Conservation (phyloP, 2,329 filamentous ascomycete genomes). For the Paecilomyces sp. region DNA sequence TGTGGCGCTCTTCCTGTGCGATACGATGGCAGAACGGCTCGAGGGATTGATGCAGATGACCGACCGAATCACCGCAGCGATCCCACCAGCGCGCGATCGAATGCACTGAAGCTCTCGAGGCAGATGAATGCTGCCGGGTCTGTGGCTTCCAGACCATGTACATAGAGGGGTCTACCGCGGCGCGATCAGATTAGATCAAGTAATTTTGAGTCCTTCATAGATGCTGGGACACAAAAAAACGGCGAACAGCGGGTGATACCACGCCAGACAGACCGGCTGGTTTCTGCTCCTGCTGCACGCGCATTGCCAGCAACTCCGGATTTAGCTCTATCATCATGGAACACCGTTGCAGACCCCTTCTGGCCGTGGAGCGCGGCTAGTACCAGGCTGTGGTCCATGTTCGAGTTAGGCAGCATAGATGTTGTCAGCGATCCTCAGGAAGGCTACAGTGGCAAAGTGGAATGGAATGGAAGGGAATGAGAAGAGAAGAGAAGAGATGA, state of each 20-base stretch:
- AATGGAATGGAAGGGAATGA: no score
- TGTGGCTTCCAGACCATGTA: not conserved
- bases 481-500: no score
- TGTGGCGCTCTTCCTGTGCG: conserved; percentile 52
- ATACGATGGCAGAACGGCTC: conserved; percentile 38
- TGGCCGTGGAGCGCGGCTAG: not conserved
- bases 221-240: conserved; percentile 9
- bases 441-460: no score
- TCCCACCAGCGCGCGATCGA: not conserved
- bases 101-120: not conserved
- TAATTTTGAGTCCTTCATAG: conserved; percentile 44
- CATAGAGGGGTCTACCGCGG: not conserved
- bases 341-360: conserved; percentile 2
- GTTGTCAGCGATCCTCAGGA: not conserved
- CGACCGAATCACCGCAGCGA: not conserved
- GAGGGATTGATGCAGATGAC: conserved; percentile 31
- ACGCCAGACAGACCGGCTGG: conserved; percentile 11
- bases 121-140: not conserved
- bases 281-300: conserved; percentile 16
- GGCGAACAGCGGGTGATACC: conserved; percentile 10
- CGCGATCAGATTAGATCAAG: conserved; percentile 57
- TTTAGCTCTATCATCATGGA: conserved; percentile 29
- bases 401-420: not conserved
- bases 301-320: conserved; percentile 11
- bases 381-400: not conserved